Conservation (phyloP, 345 rosid genomes). For the Populus euphratica region DNA sequence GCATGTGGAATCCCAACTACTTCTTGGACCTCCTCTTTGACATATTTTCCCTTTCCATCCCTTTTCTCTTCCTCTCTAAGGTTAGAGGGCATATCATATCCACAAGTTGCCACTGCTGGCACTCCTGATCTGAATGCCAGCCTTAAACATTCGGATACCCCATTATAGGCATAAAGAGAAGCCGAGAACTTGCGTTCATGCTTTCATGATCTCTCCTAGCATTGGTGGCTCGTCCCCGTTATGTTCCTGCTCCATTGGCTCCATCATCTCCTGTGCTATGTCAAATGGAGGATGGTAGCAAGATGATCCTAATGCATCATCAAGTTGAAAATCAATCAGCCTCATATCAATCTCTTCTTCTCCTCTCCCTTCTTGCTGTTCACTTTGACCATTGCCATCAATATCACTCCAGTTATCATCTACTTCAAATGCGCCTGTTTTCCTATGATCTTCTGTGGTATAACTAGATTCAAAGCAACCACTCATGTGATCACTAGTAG, state of each 20-base stretch:
- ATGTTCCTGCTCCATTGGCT: slow-evolving; percentile 15
- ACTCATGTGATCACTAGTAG: not conserved
- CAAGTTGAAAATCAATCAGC: slow-evolving; percentile 24
- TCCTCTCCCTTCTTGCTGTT: not conserved
- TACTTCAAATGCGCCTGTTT: not conserved
- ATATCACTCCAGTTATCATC: slow-evolving; percentile 6
- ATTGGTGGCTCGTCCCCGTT: slow-evolving; percentile 13
- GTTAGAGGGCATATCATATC: slow-evolving; percentile 8
- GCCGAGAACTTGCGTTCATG: slow-evolving; percentile 45
- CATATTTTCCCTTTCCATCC: not conserved
- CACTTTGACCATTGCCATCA: not conserved
- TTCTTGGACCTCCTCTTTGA: not conserved
- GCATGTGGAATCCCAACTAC: slow-evolving; percentile 6
- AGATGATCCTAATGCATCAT: slow-evolving; percentile 11
- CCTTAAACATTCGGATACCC: slow-evolving; percentile 39
- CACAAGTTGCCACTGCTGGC: not conserved
- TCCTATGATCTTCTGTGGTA: not conserved
- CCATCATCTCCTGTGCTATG: slow-evolving; percentile 40
- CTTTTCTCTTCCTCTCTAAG: not conserved
- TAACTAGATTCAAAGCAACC: slow-evolving; percentile 15
- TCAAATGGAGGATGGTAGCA: slow-evolving; percentile 33
- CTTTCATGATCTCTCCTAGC: slow-evolving; percentile 27
- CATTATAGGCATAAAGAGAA: slow-evolving; percentile 45
- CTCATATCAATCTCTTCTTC: slow-evolving; percentile 18
- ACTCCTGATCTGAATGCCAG: slow-evolving; percentile 12